A percentile compares a stretch with the other conserved stretches of the same genome.
These are phyloP conservation scores for Xanthoconium purpureum DNA, from an alignment of 768 basidiomycete species.

Conservation along the genomic window DNA sequence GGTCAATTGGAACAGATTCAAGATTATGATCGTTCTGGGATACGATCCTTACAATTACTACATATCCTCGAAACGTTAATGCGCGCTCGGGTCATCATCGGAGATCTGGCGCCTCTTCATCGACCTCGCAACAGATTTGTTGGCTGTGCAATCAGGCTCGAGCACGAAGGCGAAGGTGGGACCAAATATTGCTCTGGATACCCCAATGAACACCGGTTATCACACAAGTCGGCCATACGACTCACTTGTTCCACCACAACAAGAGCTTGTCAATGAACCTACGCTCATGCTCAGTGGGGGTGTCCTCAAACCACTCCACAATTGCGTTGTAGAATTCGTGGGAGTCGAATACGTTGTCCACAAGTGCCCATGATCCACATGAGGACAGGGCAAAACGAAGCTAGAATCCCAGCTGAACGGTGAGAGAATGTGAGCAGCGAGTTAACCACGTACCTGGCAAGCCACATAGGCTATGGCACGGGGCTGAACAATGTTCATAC, in stretches of 20 bases:
- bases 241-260: background rate
- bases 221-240: background rate
- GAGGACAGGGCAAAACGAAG: conserved; percentile 1
- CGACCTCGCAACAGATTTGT: background rate
- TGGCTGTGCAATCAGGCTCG: background rate
- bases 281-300: background rate
- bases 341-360: background rate
- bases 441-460: background rate
- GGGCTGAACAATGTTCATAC: background rate
- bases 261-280: background rate
- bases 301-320: no score
- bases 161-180: background rate
- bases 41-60: no score
- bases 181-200: background rate
- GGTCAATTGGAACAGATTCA: no score
- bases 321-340: conserved; percentile 5
- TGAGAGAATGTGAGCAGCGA: no score
- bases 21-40: no score
- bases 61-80: no score
- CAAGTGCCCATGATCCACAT: background rate
- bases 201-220: background rate
- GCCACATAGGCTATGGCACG: background rate
- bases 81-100: no score
- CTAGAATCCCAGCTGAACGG: background rate
- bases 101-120: background rate